Conservation (phyloP, 768 basidiomycete genomes). For the Rhodotorula graminis region DNA sequence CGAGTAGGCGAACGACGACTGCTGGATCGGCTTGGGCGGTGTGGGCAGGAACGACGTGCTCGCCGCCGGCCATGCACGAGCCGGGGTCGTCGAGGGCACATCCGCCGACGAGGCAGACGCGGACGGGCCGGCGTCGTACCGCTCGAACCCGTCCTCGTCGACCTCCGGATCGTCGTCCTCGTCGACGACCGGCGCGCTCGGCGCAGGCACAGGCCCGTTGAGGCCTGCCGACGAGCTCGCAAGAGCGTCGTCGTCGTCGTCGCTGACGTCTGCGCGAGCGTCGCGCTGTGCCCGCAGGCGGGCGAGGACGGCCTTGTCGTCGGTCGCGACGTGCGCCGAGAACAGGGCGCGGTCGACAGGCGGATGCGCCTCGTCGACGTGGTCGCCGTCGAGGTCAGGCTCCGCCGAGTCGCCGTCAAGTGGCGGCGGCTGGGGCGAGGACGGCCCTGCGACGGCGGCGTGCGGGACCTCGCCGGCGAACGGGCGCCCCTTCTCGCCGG, state of each 20-base stretch:
- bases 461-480: not conserved
- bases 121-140: not conserved
- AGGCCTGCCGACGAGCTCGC: too few species aligned
- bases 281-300: conserved; percentile 9
- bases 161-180: conserved; percentile 7
- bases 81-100: not conserved
- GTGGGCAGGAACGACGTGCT: conserved; percentile 4
- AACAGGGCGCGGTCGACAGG: conserved; percentile 25
- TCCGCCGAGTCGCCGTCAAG: not conserved
- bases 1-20: not conserved
- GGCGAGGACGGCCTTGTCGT: conserved; percentile 33
- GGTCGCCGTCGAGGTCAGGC: not conserved
- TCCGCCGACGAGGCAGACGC: not conserved
- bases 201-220: not conserved
- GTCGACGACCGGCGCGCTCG: conserved; percentile 18
- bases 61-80: not conserved
- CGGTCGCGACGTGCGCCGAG: conserved; percentile 32
- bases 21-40: not conserved
- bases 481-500: conserved; percentile 24
- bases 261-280: not conserved
- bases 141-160: conserved; percentile 35
- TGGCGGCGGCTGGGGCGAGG: too few species aligned
- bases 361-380: conserved; percentile 1
- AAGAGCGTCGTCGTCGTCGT: not conserved
- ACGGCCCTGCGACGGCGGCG: not conserved